Evolutionary conservation across 2,329 filamentous ascomycete genomes (phyloP).

Genomic region (Capronia americana): DNA sequence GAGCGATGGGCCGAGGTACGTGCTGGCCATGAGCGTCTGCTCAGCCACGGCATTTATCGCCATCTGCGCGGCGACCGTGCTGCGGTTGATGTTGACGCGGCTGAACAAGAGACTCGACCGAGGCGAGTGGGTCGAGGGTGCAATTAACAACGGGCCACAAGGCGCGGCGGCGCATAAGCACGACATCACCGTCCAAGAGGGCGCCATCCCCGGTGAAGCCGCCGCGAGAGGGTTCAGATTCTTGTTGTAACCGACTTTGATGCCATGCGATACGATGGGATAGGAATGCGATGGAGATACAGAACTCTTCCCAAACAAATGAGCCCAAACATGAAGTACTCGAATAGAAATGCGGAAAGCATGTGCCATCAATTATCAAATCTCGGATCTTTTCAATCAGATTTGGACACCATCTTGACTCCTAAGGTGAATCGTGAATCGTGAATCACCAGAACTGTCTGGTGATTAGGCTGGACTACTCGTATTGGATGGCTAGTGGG

Average conservation of each 20-base stretch:
- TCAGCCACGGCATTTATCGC: conserved; percentile 69
- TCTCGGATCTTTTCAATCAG: too few species aligned
- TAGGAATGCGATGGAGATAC: too few species aligned
- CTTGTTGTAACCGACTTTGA: conserved; percentile 15
- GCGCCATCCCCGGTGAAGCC: conserved; percentile 22
- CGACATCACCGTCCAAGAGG: conserved; percentile 11
- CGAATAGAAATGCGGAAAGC: too few species aligned
- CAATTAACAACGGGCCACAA: conserved; percentile 53
- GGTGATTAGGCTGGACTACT: too few species aligned
- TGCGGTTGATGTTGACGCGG: conserved; percentile 67
- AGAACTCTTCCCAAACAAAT: too few species aligned
- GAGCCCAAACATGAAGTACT: too few species aligned
- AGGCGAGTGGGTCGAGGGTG: conserved; percentile 64
- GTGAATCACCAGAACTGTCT: too few species aligned
- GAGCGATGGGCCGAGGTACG: conserved; percentile 48
- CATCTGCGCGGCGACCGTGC: conserved; percentile 66
- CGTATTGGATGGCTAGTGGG: too few species aligned
- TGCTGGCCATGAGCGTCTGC: conserved; percentile 71
- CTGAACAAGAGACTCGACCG: conserved; percentile 74
- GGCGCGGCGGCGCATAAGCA: background rate
- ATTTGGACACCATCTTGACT: too few species aligned
- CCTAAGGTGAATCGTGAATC: too few species aligned
- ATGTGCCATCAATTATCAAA: too few species aligned
- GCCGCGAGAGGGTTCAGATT: conserved; percentile 30
- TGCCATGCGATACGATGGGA: background rate